Evolutionary conservation across 768 basidiomycete species (phyloP).

Genomic region (Kwoniella botswanensis): DNA sequence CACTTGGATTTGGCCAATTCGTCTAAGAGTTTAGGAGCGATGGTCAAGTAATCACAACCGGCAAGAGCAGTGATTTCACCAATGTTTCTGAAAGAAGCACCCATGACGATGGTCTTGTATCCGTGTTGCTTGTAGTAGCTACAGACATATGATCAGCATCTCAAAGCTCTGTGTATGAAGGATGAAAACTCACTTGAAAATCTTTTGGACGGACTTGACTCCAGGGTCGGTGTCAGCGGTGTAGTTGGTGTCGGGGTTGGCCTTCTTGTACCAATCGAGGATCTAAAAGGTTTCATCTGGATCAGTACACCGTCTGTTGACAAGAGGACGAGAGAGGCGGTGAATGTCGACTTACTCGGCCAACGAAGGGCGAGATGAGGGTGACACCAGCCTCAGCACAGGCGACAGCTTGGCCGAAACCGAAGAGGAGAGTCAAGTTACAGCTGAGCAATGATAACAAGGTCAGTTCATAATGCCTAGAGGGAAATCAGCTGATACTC

Average conservation of each 20-base stretch:
- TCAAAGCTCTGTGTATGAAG: background rate
- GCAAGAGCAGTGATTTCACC: slow-evolving; percentile 95
- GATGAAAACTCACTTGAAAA: slow-evolving; percentile 79
- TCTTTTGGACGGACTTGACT: slow-evolving; percentile 91
- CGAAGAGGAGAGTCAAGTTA: slow-evolving; percentile 98
- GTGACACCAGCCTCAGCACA: slow-evolving; percentile 98
- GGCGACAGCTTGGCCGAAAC: slow-evolving; percentile 97
- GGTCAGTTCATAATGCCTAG: background rate
- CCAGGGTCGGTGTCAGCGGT: slow-evolving; percentile 92
- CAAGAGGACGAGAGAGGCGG: background rate
- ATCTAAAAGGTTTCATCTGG: slow-evolving; percentile 64
- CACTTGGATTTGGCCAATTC: slow-evolving; percentile 71
- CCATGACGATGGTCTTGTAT: slow-evolving; percentile 99
- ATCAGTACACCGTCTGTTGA: background rate
- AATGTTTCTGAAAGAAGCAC: slow-evolving; percentile 96
- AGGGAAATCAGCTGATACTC: slow-evolving; percentile 15
- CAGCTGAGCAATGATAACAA: slow-evolving; percentile 62
- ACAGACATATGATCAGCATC: background rate
- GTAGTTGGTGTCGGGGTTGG: slow-evolving; percentile 72
- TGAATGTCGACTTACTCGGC: slow-evolving; percentile 69
- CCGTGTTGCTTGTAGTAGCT: slow-evolving; percentile 89
- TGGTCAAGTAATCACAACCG: slow-evolving; percentile 97
- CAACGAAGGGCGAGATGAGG: slow-evolving; percentile 98
- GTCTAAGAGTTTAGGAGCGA: slow-evolving; percentile 85
- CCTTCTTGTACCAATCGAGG: slow-evolving; percentile 99